These are phyloP conservation scores for Bacidia gigantensis DNA, from an alignment of 495 filamentous ascomycete species.

Conservation along the genomic window DNA sequence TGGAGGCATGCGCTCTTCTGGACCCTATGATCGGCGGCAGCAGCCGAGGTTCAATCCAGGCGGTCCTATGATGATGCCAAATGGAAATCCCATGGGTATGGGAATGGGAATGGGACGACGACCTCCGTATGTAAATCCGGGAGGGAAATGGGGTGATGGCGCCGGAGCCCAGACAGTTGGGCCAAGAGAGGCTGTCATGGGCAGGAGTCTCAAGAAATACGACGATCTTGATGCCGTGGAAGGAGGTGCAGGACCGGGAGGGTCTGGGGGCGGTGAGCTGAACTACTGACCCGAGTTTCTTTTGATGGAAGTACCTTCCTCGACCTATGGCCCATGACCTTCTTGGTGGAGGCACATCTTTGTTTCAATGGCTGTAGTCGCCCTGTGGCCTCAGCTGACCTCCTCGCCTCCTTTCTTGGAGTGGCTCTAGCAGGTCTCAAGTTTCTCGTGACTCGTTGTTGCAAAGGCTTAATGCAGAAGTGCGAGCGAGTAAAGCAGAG, in stretches of 20 bases:
- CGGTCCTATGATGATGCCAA: constrained; percentile 23
- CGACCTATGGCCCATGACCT: too few relatives aligned
- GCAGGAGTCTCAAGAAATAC: constrained; percentile 85
- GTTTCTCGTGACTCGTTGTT: too few relatives aligned
- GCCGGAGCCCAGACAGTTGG: constrained; percentile 54
- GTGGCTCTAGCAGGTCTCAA: too few relatives aligned
- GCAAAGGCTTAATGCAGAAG: too few relatives aligned
- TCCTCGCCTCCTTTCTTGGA: too few relatives aligned
- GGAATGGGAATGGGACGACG: constrained; percentile 9
- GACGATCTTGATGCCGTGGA: constrained; percentile 82
- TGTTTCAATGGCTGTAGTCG: too few relatives aligned
- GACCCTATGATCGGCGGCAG: constrained; percentile 46
- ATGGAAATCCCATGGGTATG: constrained; percentile 7
- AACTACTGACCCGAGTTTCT: constrained; percentile 50
- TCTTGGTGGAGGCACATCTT: too few relatives aligned
- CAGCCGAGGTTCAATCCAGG: constrained; percentile 21
- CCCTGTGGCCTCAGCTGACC: too few relatives aligned
- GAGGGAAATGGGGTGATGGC: constrained; percentile 49
- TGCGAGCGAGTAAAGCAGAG: too few relatives aligned
- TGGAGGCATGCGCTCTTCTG: constrained; percentile 32
- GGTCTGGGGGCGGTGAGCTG: constrained; percentile 30
- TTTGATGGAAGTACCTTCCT: too few relatives aligned
- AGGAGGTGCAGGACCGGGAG: constrained; percentile 26
- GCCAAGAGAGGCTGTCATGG: constrained; percentile 74
- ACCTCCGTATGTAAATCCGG: constrained; percentile 32